Percentiles rank a stretch among this genome's conserved stretches.
phyloP scores from a whole-genome alignment of 352 stramenopile species.

The Thalassiosira exigua region DNA sequence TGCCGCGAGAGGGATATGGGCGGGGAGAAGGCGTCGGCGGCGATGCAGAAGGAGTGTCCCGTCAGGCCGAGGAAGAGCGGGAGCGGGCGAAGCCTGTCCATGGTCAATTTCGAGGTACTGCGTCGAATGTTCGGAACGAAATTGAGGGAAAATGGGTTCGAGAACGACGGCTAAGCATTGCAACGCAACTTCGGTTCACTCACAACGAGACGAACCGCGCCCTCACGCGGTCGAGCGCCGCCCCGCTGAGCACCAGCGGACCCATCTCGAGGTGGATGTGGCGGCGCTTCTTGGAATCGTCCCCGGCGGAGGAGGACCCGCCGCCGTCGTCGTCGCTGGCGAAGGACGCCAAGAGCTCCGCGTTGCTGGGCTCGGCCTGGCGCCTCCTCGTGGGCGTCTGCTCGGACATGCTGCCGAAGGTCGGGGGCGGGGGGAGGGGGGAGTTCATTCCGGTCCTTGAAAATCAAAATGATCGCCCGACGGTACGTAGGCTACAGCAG shows the following conservation, averaged over 20 bases:
- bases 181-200: no score
- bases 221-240: constrained; percentile 50
- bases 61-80: constrained; percentile 77
- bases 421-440: not conserved
- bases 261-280: constrained; percentile 53
- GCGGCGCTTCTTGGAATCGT: constrained; percentile 50
- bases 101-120: constrained; percentile 60
- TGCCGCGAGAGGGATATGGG: constrained; percentile 56
- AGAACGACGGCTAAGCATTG: not conserved
- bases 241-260: constrained; percentile 49
- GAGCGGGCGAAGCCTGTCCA: constrained; percentile 74
- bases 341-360: constrained; percentile 10
- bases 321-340: constrained; percentile 19
- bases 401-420: constrained; percentile 12
- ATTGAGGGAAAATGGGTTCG: not conserved
- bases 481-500: constrained; percentile 1
- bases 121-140: not conserved
- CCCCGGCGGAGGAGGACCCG: constrained; percentile 5
- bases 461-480: not conserved
- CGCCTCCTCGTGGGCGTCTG: constrained; percentile 22
- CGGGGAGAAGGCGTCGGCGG: constrained; percentile 73
- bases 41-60: constrained; percentile 69
- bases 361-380: constrained; percentile 25
- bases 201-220: constrained; percentile 51
- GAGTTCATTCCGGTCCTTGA: constrained; percentile 4